Percentiles rank a stretch among this genome's conserved stretches.
These are phyloP conservation scores for Plectranthus barbatus DNA, from an alignment of 257 asterid genomes.

Conservation along the genomic window DNA sequence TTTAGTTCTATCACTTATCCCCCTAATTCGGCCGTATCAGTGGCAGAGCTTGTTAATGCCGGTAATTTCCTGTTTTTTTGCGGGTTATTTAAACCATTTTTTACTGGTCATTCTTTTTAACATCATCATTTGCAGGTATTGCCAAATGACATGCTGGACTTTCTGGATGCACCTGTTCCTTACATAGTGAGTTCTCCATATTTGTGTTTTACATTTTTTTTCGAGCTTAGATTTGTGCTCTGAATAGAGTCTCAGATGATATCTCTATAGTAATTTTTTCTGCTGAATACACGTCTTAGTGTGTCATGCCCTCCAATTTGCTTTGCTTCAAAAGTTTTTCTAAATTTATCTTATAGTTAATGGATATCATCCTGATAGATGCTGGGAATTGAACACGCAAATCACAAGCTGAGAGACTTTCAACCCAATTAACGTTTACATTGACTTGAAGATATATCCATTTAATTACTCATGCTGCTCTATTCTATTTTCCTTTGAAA, in stretches of 20 bases:
- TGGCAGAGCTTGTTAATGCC: constrained; percentile 99
- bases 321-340: neutral
- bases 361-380: neutral
- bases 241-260: neutral
- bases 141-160: constrained; percentile 98
- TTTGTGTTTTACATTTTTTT: neutral
- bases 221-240: neutral
- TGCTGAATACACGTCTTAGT: neutral
- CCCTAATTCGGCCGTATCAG: constrained; percentile 92
- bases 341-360: neutral
- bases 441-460: neutral
- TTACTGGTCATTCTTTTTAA: constrained; percentile 15
- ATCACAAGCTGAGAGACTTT: neutral
- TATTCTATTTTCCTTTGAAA: neutral
- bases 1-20: constrained; percentile 71
- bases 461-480: neutral
- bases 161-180: constrained; percentile 99
- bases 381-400: neutral
- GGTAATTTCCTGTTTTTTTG: constrained; percentile 38
- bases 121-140: constrained; percentile 54
- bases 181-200: constrained; percentile 65
- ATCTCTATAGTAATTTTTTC: neutral
- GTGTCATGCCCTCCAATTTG: neutral
- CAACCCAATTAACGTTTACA: neutral
- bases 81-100: constrained; percentile 2